Evolutionary conservation across 108 stramenopile genomes (phyloP).

Genomic region (Nitzschia palea): DNA sequence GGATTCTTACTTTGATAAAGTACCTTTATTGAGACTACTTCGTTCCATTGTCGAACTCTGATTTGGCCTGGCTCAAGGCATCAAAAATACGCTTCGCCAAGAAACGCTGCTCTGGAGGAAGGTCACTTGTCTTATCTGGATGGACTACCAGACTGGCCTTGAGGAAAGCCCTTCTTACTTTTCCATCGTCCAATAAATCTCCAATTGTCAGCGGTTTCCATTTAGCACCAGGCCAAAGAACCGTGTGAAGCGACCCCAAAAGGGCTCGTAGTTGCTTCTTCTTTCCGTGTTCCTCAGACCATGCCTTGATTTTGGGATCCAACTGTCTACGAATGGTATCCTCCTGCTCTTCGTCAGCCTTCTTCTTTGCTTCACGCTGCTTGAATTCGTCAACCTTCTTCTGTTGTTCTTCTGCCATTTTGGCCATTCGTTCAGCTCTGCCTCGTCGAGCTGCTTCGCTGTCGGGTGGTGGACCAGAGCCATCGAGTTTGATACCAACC

Average conservation of each 20-base stretch:
- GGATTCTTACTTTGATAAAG: too few relatives aligned
- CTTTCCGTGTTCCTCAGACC: slow-evolving; percentile 92
- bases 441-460: slow-evolving; percentile 63
- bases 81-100: slow-evolving; percentile 94
- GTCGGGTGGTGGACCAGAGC: slow-evolving; percentile 70
- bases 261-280: slow-evolving; percentile 95
- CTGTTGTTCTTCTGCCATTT: slow-evolving; percentile 70
- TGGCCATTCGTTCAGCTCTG: slow-evolving; percentile 69
- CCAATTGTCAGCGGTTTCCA: slow-evolving; percentile 94
- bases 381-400: slow-evolving; percentile 76
- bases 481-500: slow-evolving; percentile 72
- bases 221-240: slow-evolving; percentile 84
- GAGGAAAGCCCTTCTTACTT: slow-evolving; percentile 85
- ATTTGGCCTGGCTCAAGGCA: slow-evolving; percentile 89
- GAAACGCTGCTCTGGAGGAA: slow-evolving; percentile 89
- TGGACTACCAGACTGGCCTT: slow-evolving; percentile 96
- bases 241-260: slow-evolving; percentile 93
- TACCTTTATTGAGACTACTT: neutral
- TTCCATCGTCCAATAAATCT: slow-evolving; percentile 88
- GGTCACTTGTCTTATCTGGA: slow-evolving; percentile 87
- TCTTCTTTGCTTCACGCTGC: slow-evolving; percentile 61
- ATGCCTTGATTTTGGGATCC: slow-evolving; percentile 84
- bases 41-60: slow-evolving; percentile 24
- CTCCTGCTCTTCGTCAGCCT: slow-evolving; percentile 67
- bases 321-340: slow-evolving; percentile 70